A percentile compares a stretch with the other conserved stretches of the same genome.
Conservation (phyloP, 2,329 filamentous ascomycete species). For the Aspergillus transmontanensis region DNA sequence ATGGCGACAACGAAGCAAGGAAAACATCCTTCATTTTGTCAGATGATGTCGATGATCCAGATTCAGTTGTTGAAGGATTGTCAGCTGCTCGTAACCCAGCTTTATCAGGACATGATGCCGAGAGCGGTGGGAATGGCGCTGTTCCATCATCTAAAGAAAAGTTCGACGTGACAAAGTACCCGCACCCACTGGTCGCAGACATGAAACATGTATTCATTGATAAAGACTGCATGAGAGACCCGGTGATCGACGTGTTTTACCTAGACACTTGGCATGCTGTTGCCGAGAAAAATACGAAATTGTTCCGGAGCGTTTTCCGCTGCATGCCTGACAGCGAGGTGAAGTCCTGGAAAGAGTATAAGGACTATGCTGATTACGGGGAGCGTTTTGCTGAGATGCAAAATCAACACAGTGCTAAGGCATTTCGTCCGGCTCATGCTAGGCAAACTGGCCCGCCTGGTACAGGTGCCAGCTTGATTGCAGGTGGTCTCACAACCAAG, state of each 20-base stretch:
- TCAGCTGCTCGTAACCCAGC: conserved; percentile 60
- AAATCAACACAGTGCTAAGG: conserved; percentile 54
- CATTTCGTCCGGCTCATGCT: conserved; percentile 50
- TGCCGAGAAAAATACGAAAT: conserved; percentile 91
- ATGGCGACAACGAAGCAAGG: conserved; percentile 24
- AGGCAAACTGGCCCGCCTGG: conserved; percentile 43
- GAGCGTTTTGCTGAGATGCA: conserved; percentile 73
- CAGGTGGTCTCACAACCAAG: conserved; percentile 27
- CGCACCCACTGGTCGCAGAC: conserved; percentile 59
- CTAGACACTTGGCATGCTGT: conserved; percentile 85
- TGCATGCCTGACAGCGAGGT: conserved; percentile 98
- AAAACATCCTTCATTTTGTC: conserved; percentile 18
- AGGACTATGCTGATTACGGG: conserved; percentile 76
- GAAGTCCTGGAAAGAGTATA: conserved; percentile 89
- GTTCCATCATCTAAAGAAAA: conserved; percentile 42
- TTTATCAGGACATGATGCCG: conserved; percentile 72
- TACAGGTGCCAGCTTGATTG: conserved; percentile 23
- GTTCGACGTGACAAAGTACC: conserved; percentile 53
- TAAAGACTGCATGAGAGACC: conserved; percentile 93
- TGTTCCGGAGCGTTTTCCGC: conserved; percentile 90
- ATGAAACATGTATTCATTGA: conserved; percentile 74
- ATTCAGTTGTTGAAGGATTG: conserved; percentile 26
- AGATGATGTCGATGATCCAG: conserved; percentile 23
- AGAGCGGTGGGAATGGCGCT: conserved; percentile 80
- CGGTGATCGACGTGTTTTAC: conserved; percentile 78